Conservation (phyloP, 148 eudicot genomes). For the Silene uniflora region DNA sequence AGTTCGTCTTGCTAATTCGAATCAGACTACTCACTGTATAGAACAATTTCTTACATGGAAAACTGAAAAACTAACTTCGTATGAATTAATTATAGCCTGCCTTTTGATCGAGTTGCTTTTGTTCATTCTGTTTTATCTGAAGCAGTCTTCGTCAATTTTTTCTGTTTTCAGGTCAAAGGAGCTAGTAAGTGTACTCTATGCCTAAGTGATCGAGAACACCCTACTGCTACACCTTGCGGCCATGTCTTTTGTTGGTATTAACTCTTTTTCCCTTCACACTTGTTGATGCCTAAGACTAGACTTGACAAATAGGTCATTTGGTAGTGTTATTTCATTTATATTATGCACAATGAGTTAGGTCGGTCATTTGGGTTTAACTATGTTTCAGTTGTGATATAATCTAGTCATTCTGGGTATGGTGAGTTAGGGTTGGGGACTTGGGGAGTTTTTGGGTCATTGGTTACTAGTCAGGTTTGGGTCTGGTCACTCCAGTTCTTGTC, state of each 20-base stretch:
- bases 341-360: background rate
- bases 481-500: background rate
- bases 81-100: background rate
- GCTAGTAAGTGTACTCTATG: slow-evolving; percentile 91
- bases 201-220: slow-evolving; percentile 83
- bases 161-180: slow-evolving; percentile 43
- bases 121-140: background rate
- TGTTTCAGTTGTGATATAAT: background rate
- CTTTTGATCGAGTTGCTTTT: background rate
- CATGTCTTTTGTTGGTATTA: slow-evolving; percentile 97
- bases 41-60: background rate
- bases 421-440: background rate
- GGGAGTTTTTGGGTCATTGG: background rate
- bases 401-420: background rate
- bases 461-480: background rate
- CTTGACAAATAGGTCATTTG: background rate
- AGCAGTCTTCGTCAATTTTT: background rate
- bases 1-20: too few relatives aligned
- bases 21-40: background rate
- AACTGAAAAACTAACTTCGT: background rate
- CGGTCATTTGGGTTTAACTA: background rate
- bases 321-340: too few relatives aligned
- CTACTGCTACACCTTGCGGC: slow-evolving; percentile 98
- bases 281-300: background rate
- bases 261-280: slow-evolving; percentile 12